phyloP scores from a whole-genome alignment of 2,329 filamentous ascomycete species.

The Venturia aucupariae region DNA sequence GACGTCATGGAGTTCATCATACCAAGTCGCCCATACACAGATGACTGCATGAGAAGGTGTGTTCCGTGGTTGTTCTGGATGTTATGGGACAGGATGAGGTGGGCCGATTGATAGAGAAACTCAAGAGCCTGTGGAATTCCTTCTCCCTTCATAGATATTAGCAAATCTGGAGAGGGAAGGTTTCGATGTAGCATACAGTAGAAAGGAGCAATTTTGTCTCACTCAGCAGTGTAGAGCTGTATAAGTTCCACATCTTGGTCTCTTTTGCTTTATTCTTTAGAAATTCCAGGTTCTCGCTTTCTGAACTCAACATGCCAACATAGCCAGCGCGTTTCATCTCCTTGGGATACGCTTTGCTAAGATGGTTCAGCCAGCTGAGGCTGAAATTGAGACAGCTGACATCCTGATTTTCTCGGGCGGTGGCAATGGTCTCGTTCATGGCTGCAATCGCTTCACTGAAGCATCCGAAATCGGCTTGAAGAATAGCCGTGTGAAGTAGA shows the following conservation, averaged over 20 bases:
- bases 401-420: slow-evolving; percentile 89
- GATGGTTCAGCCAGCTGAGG: slow-evolving; percentile 91
- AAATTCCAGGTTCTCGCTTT: slow-evolving; percentile 73
- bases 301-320: slow-evolving; percentile 64
- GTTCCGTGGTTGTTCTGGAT: slow-evolving; percentile 64
- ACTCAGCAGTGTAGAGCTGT: slow-evolving; percentile 73
- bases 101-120: slow-evolving; percentile 70
- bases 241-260: slow-evolving; percentile 72
- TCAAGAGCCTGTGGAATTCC: slow-evolving; percentile 57
- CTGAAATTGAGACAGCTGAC: slow-evolving; percentile 90
- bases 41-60: slow-evolving; percentile 61
- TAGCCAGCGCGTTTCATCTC: slow-evolving; percentile 63
- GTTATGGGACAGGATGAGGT: slow-evolving; percentile 69
- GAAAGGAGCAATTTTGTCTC: slow-evolving; percentile 74
- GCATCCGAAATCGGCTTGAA: slow-evolving; percentile 93
- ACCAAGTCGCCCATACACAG: slow-evolving; percentile 70
- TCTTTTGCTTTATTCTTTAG: slow-evolving; percentile 81
- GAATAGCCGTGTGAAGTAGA: slow-evolving; percentile 80
- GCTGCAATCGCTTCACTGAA: slow-evolving; percentile 82
- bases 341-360: slow-evolving; percentile 73
- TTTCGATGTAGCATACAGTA: slow-evolving; percentile 43
- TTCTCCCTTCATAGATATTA: slow-evolving; percentile 38
- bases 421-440: slow-evolving; percentile 90
- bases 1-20: slow-evolving; percentile 15
- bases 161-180: background rate